Evolutionary conservation across 345 rosid genomes (phyloP).

Genomic region (Microcos paniculata): DNA sequence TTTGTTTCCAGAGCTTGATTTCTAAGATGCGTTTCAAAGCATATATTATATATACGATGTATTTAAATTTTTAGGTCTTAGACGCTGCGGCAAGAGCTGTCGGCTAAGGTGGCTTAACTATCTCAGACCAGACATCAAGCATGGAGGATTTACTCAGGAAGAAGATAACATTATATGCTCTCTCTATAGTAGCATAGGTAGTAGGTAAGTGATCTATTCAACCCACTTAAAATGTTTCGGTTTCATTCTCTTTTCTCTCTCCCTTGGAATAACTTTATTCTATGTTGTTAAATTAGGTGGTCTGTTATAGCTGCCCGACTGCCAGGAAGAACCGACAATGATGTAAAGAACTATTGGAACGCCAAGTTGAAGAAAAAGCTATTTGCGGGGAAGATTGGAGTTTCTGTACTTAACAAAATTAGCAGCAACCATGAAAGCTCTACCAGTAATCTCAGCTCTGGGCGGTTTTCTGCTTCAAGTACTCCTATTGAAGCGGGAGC

Average conservation of each 20-base stretch:
- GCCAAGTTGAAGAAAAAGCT: slow-evolving; percentile 47
- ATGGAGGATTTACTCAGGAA: slow-evolving; percentile 65
- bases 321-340: slow-evolving; percentile 54
- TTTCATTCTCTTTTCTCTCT: not conserved
- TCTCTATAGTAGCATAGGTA: slow-evolving; percentile 56
- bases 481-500: not conserved
- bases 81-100: slow-evolving; percentile 79
- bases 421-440: not conserved
- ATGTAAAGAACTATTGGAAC: slow-evolving; percentile 56
- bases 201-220: slow-evolving; percentile 44
- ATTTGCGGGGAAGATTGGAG: slow-evolving; percentile 9
- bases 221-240: not conserved
- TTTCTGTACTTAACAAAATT: not conserved
- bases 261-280: not conserved
- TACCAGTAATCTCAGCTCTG: not conserved
- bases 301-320: slow-evolving; percentile 43
- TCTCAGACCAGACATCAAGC: slow-evolving; percentile 70
- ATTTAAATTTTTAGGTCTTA: slow-evolving; percentile 42
- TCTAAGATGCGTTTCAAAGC: not conserved
- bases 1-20: not conserved
- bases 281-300: slow-evolving; percentile 35
- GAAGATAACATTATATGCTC: slow-evolving; percentile 62
- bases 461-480: not conserved
- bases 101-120: slow-evolving; percentile 84
- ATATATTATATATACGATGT: not conserved